Base-by-base conservation (phyloP, 257 asterid genomes). In the Rhazya stricta region DNA sequence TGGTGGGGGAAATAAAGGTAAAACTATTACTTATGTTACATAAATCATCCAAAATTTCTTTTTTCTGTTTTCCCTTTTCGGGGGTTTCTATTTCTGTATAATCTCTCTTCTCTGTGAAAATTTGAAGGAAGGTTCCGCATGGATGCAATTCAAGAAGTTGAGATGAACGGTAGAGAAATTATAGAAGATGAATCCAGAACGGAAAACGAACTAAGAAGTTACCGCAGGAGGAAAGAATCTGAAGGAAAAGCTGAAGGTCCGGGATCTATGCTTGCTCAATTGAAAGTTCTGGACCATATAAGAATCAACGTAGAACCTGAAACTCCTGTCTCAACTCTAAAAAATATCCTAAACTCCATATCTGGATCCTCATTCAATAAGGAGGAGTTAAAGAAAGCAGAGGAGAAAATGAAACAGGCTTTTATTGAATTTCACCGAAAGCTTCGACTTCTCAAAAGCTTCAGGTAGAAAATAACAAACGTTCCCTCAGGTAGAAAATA, bases 131-230 rank as follows among this genome's bases (percentile, higher is more conserved):
- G 72, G 41, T 30, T 7, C 18, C 85, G 9, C 1, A 76, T 89
- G 92, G 89, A 83, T 39, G 80, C 74, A 46, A 89, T 91, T 70
- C 89, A 87, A 57, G 97, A 93, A 87, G 91, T 81, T 46, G 98
- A 88, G 84, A 79, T 88, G 90, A 83, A 74, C 76, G 63, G 41
- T 1, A 88, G 83, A 74, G 83, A 77, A 45, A 67, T 34, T 69
- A 67, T 29, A 27, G 61, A 48, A 57, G 76, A 41, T 9, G 83
- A 63, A 78, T 18, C 30, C 41, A 76, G 61, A 62, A 1, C 30
- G 37, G 77, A 37, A 32, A 68, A 62, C 9, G 74, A 42, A 41
- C 41, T 27, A 9, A 66, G 13, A 5, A 43, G 58, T 15, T 4
- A 54, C 12, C 27, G 12, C 9, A 69, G 54, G 43, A 67, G 41